A percentile compares a stretch with the other conserved stretches of the same genome.
phyloP scores from a whole-genome alignment of 768 basidiomycete species.

The Boletus coccyginus region DNA sequence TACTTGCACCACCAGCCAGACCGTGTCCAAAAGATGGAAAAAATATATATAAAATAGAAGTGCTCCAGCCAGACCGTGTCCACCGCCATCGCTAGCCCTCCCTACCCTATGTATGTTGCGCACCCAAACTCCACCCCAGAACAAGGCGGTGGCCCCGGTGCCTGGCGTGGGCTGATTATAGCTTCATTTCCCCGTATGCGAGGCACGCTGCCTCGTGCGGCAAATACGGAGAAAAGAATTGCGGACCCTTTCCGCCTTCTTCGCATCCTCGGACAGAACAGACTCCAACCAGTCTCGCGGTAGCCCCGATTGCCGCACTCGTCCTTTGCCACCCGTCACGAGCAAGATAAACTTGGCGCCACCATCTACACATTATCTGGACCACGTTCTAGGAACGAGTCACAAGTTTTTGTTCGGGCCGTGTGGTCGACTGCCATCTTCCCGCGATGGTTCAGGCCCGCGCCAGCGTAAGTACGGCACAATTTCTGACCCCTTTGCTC shows the following conservation, averaged over 20 bases:
- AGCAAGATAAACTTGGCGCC: too few species aligned
- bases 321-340: too few species aligned
- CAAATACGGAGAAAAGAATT: neutral
- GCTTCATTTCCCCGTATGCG: neutral
- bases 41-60: too few species aligned
- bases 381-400: neutral
- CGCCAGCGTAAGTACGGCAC: neutral
- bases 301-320: too few species aligned
- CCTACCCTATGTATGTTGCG: neutral
- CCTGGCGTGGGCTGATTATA: conserved; percentile 8
- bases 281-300: too few species aligned
- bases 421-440: neutral
- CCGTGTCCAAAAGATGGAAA: too few species aligned
- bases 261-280: conserved; percentile 8
- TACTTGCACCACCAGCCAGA: too few species aligned
- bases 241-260: neutral
- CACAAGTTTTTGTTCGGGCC: too few species aligned
- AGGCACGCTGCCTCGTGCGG: conserved; percentile 9
- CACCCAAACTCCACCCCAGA: conserved; percentile 12
- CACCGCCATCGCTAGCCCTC: too few species aligned
- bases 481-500: neutral
- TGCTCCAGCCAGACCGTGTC: too few species aligned
- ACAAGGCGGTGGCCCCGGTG: neutral
- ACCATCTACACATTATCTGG: neutral
- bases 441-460: conserved; percentile 3